Evolutionary conservation across 805 yeast genomes (phyloP).

Genomic region (Candida hungchunana): DNA sequence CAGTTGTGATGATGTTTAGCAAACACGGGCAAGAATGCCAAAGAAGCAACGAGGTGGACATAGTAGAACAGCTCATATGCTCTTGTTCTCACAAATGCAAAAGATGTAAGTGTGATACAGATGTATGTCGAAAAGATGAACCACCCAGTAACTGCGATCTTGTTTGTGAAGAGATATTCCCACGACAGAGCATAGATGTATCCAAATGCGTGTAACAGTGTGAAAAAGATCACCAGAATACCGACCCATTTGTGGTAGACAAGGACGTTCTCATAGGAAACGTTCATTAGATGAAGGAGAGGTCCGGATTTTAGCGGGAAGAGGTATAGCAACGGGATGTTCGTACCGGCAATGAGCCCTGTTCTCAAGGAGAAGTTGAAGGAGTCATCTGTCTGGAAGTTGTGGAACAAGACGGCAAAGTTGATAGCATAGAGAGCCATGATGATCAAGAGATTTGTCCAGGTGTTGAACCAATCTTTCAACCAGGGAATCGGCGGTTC

Average conservation of each 20-base stretch:
- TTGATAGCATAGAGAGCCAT: slow-evolving; percentile 14
- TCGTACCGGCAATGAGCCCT: slow-evolving; percentile 25
- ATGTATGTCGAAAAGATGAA: slow-evolving; percentile 10
- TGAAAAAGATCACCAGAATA: slow-evolving; percentile 14
- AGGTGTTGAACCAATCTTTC: slow-evolving; percentile 15
- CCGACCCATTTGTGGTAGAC: slow-evolving; percentile 26
- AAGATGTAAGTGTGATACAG: slow-evolving; percentile 14
- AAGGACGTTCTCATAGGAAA: slow-evolving; percentile 23
- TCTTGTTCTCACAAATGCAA: slow-evolving; percentile 12
- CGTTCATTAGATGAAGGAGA: slow-evolving; percentile 14
- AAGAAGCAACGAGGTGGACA: slow-evolving; percentile 16
- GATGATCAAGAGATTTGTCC: slow-evolving; percentile 14
- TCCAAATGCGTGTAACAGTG: slow-evolving; percentile 17
- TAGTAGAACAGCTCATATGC: slow-evolving; percentile 23
- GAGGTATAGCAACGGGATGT: slow-evolving; percentile 26
- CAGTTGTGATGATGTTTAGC: slow-evolving; percentile 25
- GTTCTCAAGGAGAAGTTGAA: slow-evolving; percentile 25
- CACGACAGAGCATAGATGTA: slow-evolving; percentile 21
- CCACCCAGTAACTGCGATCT: slow-evolving; percentile 16
- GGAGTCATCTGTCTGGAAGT: slow-evolving; percentile 21
- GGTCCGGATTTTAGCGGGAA: slow-evolving; percentile 27
- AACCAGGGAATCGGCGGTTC: slow-evolving; percentile 5
- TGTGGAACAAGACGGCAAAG: slow-evolving; percentile 11
- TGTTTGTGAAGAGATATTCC: slow-evolving; percentile 15
- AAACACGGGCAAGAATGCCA: slow-evolving; percentile 24